These are phyloP conservation scores for Annona cherimola DNA, from an alignment of 164 flowering plant species.

Conservation along the genomic window DNA sequence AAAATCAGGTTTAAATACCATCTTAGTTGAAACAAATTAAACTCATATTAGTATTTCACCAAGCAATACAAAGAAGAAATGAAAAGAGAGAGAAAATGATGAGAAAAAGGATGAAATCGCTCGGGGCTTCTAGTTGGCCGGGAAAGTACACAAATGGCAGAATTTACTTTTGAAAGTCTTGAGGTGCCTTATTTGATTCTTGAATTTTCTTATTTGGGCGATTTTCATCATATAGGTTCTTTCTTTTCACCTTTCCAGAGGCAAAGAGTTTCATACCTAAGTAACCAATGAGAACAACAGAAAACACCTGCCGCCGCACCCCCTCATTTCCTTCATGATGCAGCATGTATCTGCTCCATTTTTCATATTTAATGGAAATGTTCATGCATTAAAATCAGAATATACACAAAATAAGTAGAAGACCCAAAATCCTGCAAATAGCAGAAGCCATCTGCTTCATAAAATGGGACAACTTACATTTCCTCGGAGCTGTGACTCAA, in stretches of 20 bases:
- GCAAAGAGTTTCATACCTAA: conserved; percentile 42
- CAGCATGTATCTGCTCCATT: conserved; percentile 14
- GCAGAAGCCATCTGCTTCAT: background rate
- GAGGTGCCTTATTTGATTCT: conserved; percentile 75
- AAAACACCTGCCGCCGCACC: conserved; percentile 54
- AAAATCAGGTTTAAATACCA: too few species aligned
- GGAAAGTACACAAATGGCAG: background rate
- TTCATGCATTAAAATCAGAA: background rate
- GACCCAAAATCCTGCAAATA: background rate
- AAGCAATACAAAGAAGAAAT: background rate
- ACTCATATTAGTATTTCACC: background rate
- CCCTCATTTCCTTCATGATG: conserved; percentile 26
- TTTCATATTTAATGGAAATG: conserved; percentile 16
- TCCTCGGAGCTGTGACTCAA: conserved; percentile 1
- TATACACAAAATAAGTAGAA: conserved; percentile 3
- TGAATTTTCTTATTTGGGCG: conserved; percentile 81
- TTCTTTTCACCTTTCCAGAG: conserved; percentile 62
- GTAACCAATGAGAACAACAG: conserved; percentile 37
- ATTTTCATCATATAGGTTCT: conserved; percentile 67
- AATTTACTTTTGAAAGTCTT: conserved; percentile 80
- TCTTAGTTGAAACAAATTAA: too few species aligned
- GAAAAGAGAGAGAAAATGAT: background rate
- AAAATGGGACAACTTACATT: conserved; percentile 8
- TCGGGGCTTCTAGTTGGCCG: background rate
- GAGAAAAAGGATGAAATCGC: background rate